Evolutionary conservation across 1,139 yeast genomes (phyloP), one percentile per base, ranked within the genome.

Genomic region (Taphrina wiesneri): DNA sequence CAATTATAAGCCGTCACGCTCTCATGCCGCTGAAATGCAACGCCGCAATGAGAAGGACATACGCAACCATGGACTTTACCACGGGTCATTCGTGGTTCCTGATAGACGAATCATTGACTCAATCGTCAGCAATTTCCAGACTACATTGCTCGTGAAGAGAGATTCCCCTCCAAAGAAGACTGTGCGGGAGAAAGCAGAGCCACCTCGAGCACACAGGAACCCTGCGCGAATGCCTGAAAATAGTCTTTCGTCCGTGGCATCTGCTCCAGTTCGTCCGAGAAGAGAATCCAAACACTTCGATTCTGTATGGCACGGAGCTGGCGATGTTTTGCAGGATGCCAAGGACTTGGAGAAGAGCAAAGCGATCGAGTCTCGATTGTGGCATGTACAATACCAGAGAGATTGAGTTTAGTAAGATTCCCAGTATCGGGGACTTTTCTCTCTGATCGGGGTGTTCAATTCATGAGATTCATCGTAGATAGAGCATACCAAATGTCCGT

Each of bases 1-100:
- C 11, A 11, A 13, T 5, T 21, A 45, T n/a, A 21, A n/a, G 7
- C 13, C 28, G 25, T 28, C 49, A 6, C 49, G 49, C 26, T 45
- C 49, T 21, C 49, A 45, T 45, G 49, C 49, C n/a, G 28, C 25
- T n/a, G 49, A 45, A n/a, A 45, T 45, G 49, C 49, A 45, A n/a
- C 49, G 13, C 28, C 11, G 25, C 28, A n/a, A 45, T 7, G 11
- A 7, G 9, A 21, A 11, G n/a, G 13, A 21, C n/a, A 7, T n/a
- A 28, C 13, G 7, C n/a, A 19, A 21, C n/a, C 28, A 23, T 21
- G 49, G 49, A 21, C 49, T n/a, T 19, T n/a, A 21, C 28, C 49
- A 45, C n/a, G 49, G 49, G 25, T 19, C 49, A 2, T 45, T 45
- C n/a, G 49, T 45, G n/a, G 49, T 45, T 11, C 49, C 49, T 11